These are phyloP conservation scores for Isoetes taiwanensis DNA, from an alignment of 75 land plant genomes.

Conservation along the genomic window DNA sequence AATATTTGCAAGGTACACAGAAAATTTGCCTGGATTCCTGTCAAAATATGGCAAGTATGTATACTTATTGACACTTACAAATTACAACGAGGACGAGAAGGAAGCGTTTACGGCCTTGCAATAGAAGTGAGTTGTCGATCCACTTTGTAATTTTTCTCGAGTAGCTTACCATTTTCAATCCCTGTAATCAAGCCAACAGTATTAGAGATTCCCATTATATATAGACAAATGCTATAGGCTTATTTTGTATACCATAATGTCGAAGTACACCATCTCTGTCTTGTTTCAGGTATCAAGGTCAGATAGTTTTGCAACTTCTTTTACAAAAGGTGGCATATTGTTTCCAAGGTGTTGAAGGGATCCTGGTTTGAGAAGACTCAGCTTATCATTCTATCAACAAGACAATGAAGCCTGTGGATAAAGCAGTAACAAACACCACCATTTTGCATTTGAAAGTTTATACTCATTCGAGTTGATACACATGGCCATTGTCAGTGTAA, in stretches of 20 bases:
- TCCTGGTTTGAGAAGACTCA: conserved; percentile 62
- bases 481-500: conserved; percentile 56
- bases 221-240: background rate
- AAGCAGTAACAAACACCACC: background rate
- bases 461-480: conserved; percentile 79
- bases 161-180: conserved; percentile 60
- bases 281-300: conserved; percentile 18
- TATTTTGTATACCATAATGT: conserved; percentile 49
- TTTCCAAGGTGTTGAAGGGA: conserved; percentile 97
- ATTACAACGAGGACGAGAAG: background rate
- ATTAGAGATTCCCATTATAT: background rate
- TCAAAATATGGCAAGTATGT: background rate
- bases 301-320: conserved; percentile 42
- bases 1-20: conserved; percentile 73
- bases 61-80: background rate
- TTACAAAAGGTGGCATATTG: conserved; percentile 73
- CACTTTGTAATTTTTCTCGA: conserved; percentile 45
- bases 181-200: conserved; percentile 32
- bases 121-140: conserved; percentile 52
- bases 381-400: conserved; percentile 59
- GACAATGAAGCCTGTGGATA: background rate
- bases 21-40: conserved; percentile 80
- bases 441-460: background rate
- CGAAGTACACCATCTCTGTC: conserved; percentile 54
- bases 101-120: conserved; percentile 26